These are phyloP conservation scores for Neotropicomus parvogracilis DNA, from an alignment of 1,284 basidiomycete species.

Conservation along the genomic window DNA sequence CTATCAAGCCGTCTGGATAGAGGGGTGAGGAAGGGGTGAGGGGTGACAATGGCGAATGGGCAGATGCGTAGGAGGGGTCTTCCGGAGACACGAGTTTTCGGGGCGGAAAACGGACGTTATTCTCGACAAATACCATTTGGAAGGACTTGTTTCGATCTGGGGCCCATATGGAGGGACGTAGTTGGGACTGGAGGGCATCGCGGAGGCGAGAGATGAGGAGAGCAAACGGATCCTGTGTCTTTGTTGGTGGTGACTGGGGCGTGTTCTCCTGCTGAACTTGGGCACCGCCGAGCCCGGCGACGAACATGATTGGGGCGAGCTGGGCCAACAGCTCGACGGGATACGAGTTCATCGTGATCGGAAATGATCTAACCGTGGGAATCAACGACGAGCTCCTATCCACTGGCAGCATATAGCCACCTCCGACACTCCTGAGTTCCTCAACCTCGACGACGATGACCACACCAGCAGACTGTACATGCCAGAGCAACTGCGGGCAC, in stretches of 20 bases:
- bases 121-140: conserved; percentile 79
- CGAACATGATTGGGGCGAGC: conserved; percentile 88
- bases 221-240: conserved; percentile 54
- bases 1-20: conserved; percentile 91
- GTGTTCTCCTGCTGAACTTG: not conserved
- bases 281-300: conserved; percentile 68
- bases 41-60: conserved; percentile 89
- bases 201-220: conserved; percentile 54
- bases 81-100: conserved; percentile 67
- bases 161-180: conserved; percentile 61
- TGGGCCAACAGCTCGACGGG: conserved; percentile 80
- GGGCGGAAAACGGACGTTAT: conserved; percentile 80
- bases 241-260: conserved; percentile 19
- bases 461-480: conserved; percentile 18
- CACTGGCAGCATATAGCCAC: too few species aligned
- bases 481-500: conserved; percentile 22
- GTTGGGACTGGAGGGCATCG: conserved; percentile 58
- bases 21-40: conserved; percentile 84
- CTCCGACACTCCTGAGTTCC: too few species aligned
- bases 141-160: conserved; percentile 70
- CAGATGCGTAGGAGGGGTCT: conserved; percentile 47
- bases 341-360: conserved; percentile 77
- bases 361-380: conserved; percentile 7
- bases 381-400: not conserved
- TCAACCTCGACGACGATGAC: conserved; percentile 3